These are phyloP conservation scores for Stromatinia cepivora DNA, from an alignment of 2,329 filamentous ascomycete species.

Conservation along the genomic window DNA sequence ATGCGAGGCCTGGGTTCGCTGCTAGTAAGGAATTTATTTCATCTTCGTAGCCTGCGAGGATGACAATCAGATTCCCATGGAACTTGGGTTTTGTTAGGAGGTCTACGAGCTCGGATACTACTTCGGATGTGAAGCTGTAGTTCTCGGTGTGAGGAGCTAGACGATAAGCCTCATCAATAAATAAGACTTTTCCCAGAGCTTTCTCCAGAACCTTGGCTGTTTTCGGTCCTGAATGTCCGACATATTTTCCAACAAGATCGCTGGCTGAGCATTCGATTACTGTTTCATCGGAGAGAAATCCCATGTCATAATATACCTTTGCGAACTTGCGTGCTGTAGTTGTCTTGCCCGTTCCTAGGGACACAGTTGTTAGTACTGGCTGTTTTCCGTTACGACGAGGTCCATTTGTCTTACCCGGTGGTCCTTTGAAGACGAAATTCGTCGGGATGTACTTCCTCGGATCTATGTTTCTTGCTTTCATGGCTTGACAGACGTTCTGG, in stretches of 20 bases:
- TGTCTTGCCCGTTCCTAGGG: conserved; percentile 64
- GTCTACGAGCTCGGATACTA: conserved; percentile 69
- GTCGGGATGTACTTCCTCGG: conserved; percentile 53
- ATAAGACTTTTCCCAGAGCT: conserved; percentile 15
- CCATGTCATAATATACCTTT: conserved; percentile 72
- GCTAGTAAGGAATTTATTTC: conserved; percentile 54
- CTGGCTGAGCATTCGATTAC: conserved; percentile 66
- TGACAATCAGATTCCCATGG: conserved; percentile 50
- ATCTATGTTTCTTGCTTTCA: conserved; percentile 49
- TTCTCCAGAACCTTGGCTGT: conserved; percentile 11
- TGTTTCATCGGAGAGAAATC: conserved; percentile 58
- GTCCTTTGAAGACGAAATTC: conserved; percentile 57
- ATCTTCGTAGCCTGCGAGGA: conserved; percentile 55
- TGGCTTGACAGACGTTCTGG: conserved; percentile 46
- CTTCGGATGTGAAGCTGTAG: conserved; percentile 68
- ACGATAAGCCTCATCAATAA: conserved; percentile 20
- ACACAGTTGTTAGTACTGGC: background rate
- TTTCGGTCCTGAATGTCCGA: conserved; percentile 60
- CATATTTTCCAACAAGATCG: conserved; percentile 64
- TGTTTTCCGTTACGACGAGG: too few relatives aligned
- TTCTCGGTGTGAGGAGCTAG: conserved; percentile 50
- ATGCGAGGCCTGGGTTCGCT: conserved; percentile 53
- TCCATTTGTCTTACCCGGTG: conserved; percentile 36
- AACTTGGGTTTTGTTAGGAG: conserved; percentile 48
- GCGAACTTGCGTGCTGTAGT: conserved; percentile 72